Conservation (phyloP, 2,329 filamentous ascomycete species). For the Aspergillus texensis region DNA sequence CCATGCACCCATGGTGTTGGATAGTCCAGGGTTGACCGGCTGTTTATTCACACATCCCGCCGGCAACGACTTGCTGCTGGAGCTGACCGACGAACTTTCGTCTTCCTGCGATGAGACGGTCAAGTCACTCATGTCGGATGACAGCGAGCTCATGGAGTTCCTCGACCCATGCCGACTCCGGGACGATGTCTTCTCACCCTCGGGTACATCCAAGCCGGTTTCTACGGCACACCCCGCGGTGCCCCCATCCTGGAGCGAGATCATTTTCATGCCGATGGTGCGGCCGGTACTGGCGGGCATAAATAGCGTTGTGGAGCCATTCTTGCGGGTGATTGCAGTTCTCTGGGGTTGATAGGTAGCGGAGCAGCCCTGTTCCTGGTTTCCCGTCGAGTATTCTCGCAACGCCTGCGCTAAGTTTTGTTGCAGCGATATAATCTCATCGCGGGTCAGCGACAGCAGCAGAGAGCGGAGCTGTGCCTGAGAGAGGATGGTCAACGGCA, state of each 20-base stretch:
- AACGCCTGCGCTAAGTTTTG: conserved; percentile 61
- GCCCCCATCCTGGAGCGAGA: conserved; percentile 53
- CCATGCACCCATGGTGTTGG: conserved; percentile 37
- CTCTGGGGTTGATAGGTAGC: conserved; percentile 64
- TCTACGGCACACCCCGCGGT: conserved; percentile 37
- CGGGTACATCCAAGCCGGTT: conserved; percentile 27
- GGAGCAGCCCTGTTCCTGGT: conserved; percentile 60
- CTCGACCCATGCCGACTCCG: conserved; percentile 23
- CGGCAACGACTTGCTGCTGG: conserved; percentile 32
- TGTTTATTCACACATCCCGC: conserved; percentile 35
- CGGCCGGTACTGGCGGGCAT: conserved; percentile 66
- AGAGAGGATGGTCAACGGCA: conserved; percentile 64
- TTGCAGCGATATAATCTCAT: conserved; percentile 62
- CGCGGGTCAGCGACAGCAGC: conserved; percentile 57
- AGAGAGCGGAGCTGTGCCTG: conserved; percentile 58
- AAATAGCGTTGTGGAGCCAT: conserved; percentile 66
- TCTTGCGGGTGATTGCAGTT: conserved; percentile 61
- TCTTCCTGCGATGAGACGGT: conserved; percentile 39
- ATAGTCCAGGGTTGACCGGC: conserved; percentile 29
- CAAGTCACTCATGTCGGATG: conserved; percentile 38
- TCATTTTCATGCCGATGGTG: conserved; percentile 66
- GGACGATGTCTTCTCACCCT: conserved; percentile 18
- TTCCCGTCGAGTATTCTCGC: conserved; percentile 66
- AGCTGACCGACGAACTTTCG: conserved; percentile 18
- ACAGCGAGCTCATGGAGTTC: conserved; percentile 39